Evolutionary conservation across 2,329 filamentous ascomycete genomes (phyloP), one percentile per base, ranked within the genome.

Genomic region (Pseudohalonectria lignicola): DNA sequence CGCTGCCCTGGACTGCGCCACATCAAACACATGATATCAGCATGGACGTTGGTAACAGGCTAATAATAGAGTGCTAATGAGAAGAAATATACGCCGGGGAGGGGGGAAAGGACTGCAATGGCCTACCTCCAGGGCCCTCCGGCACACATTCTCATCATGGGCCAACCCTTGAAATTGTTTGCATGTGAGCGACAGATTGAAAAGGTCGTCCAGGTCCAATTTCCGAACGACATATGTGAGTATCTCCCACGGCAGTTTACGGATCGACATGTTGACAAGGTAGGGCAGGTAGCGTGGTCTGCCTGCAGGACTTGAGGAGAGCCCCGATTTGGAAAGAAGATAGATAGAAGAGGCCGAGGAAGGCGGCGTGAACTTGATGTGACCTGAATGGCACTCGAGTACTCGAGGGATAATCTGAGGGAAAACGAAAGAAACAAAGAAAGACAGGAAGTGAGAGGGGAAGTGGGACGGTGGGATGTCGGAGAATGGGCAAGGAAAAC

Each of bases 181-280:
- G 43, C 72, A 74, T 31, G 66, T 66, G 33, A 64, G 60, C 30
- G 70, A 67, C 31, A 83, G 57, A 43, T 70, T 63, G 41, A 76
- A 66, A 29, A 75, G 63, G 45, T 82, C 76, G 34, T 74, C 65
- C 19, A 79, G 57, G 15, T 69, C 62, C 26, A 85, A 62, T 39
- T 64, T 57, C 6, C 61, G 60, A 7, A 69, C 63, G 37, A 84
- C 68, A 37, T 71, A 65, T 36, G 71, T 71, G 20, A 82, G 57
- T n/a, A 84, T 62, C 55, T 85, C 81, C 49, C 73, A 77, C 0
- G 80, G 79, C 11, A 84, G 41, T 13, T 41, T 45, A 26, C 53
- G 41, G 17, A 64, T 46, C 35, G 53, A 50, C 54, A 62, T 39
- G 16, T 16, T 37, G 11, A 33, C 16, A 19, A 33, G 15, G 16